Evolutionary conservation across 108 stramenopile genomes (phyloP).

Genomic region (Nannochloropsis gaditana): DNA sequence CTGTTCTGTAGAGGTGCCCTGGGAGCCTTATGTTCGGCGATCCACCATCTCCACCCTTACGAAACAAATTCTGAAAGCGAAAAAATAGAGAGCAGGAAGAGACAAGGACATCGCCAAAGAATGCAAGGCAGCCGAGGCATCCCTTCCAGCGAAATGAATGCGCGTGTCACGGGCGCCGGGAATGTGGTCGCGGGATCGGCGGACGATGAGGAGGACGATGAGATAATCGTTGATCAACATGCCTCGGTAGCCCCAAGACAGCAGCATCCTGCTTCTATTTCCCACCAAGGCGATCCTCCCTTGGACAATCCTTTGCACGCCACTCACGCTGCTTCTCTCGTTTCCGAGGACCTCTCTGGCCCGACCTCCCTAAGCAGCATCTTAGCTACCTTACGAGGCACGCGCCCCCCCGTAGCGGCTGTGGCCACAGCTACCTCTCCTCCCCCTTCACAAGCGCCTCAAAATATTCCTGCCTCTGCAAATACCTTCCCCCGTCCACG

Average conservation of each 20-base stretch:
- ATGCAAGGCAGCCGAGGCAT: background rate
- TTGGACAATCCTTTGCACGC: too few species aligned
- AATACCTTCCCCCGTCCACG: background rate
- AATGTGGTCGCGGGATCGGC: background rate
- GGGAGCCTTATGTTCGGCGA: conserved; percentile 16
- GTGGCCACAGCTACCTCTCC: background rate
- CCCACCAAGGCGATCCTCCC: background rate
- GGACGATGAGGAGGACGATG: background rate
- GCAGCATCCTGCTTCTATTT: background rate
- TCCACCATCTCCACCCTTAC: conserved; percentile 4
- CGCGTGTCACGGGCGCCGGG: background rate
- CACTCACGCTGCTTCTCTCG: background rate
- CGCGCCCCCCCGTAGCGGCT: background rate
- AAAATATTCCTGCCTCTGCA: background rate
- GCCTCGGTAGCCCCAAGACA: background rate
- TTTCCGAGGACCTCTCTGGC: background rate
- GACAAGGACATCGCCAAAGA: background rate
- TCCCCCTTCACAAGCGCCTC: background rate
- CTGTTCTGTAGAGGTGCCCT: background rate
- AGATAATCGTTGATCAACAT: background rate
- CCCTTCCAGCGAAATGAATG: background rate
- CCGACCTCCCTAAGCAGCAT: background rate
- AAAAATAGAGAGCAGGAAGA: background rate
- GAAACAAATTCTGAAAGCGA: background rate
- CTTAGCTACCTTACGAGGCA: background rate